Evolutionary conservation across 306 rosid genomes (phyloP).

Genomic region (Vicia villosa): DNA sequence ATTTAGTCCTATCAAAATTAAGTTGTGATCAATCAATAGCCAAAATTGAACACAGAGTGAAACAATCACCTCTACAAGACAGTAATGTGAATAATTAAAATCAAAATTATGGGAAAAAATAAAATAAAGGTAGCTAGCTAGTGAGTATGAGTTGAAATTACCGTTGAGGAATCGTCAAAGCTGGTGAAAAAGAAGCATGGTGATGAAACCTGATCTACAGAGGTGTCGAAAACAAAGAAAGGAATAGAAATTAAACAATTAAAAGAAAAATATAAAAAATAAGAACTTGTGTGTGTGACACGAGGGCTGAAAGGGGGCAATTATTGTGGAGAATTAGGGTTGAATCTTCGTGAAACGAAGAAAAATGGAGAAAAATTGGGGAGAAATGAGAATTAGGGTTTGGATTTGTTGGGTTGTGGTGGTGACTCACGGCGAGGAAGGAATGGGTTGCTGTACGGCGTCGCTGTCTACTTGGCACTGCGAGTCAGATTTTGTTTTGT

Average conservation of each 20-base stretch:
- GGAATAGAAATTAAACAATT: not conserved
- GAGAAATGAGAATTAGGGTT: conserved; percentile 57
- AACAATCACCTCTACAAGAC: not conserved
- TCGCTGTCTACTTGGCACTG: conserved; percentile 45
- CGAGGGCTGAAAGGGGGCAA: not conserved
- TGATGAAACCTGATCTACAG: conserved; percentile 40
- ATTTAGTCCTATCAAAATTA: conserved; percentile 18
- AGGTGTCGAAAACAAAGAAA: not conserved
- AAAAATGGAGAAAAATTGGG: conserved; percentile 23
- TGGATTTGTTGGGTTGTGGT: not conserved
- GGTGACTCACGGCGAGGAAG: conserved; percentile 39
- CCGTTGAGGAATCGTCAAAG: conserved; percentile 33
- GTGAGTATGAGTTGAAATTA: conserved; percentile 25
- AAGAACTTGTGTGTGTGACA: not conserved
- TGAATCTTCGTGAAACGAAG: not conserved
- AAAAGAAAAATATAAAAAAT: not conserved
- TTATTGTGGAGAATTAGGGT: not conserved
- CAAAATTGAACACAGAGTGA: not conserved
- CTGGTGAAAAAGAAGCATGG: conserved; percentile 18
- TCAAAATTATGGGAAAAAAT: not conserved
- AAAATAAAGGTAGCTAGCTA: not conserved
- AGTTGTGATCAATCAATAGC: not conserved
- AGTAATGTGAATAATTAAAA: conserved; percentile 18
- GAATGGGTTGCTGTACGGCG: conserved; percentile 57
- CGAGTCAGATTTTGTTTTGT: conserved; percentile 14